Base-by-base conservation (phyloP, 2,329 filamentous ascomycete genomes). In the Phialophora verrucosa region DNA sequence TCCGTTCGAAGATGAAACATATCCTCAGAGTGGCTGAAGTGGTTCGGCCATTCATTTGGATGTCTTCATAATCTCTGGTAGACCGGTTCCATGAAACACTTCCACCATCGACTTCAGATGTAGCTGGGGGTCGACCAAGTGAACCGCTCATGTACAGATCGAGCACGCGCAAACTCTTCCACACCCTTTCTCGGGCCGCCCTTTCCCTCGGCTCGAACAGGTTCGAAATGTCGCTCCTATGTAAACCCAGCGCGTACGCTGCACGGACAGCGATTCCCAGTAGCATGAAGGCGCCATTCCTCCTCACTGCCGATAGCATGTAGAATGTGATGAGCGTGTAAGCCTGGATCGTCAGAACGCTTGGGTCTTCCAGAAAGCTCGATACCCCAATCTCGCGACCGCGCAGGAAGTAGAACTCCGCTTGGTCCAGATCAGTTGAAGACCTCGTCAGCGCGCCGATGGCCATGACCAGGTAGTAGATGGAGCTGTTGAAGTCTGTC, bases 261-360 rank as follows among this genome's bases (percentile, higher is more conserved):
- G 83, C 81, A 31, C 83, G 79, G 25, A 83, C 77, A n/a, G 83
- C 82, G 62, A 84, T 77, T 65, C 82, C 83, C 20, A 85, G 79
- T 56, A 84, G 82, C 70, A 84, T 78, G 62, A 83, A 85, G 5
- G 83, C 83, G 1, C 82, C 83, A 65, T 85, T 85, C 11, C 82
- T 81, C 51, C 83, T 80, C 63, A 81, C 84, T 11, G 81, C 81
- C 31, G 82, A 76, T 2, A 85, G 76, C 81, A 85, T 82, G 69
- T 81, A 85, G 68, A 84, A 79, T 0, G 82, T 80, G n/a, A 85
- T 78, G 17, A 84, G 70, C 5, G 82, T 76, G 69, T 84, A 84
- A 1, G 82, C 82, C 70, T 84, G 83, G 2, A 85, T 82, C 0
- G 82, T 84, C 55, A 80, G 75, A 2, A 84, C 77, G 62, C 81